These are phyloP conservation scores for Maudiozyma serrabonitensis DNA, from an alignment of 805 yeast species.

Conservation along the genomic window DNA sequence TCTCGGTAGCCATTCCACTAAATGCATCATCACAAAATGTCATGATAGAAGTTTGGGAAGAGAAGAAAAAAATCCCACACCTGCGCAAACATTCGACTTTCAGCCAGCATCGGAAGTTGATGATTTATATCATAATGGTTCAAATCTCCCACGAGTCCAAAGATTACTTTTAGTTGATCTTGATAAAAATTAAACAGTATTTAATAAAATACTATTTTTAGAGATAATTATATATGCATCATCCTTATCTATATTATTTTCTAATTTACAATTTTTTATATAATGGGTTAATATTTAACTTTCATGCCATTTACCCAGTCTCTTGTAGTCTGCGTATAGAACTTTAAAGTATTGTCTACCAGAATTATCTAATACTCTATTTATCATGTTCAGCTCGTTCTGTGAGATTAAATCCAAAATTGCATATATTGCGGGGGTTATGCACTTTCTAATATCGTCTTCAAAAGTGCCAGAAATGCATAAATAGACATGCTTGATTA, in stretches of 20 bases:
- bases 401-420: slow-evolving; percentile 62
- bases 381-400: slow-evolving; percentile 53
- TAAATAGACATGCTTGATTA: slow-evolving; percentile 48
- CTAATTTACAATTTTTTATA: not conserved
- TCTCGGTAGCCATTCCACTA: too few relatives aligned
- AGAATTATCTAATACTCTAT: slow-evolving; percentile 54
- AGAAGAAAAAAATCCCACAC: too few relatives aligned
- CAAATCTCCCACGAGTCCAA: too few relatives aligned
- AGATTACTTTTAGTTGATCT: too few relatives aligned
- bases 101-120: too few relatives aligned
- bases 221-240: not conserved
- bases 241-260: not conserved
- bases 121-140: too few relatives aligned
- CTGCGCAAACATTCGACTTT: too few relatives aligned
- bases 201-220: not conserved
- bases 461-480: slow-evolving; percentile 43
- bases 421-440: slow-evolving; percentile 49
- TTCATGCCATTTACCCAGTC: slow-evolving; percentile 75
- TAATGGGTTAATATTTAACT: slow-evolving; percentile 22
- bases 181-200: too few relatives aligned
- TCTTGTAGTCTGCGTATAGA: slow-evolving; percentile 63
- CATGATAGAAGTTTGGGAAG: too few relatives aligned
- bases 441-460: slow-evolving; percentile 35
- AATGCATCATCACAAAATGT: too few relatives aligned
- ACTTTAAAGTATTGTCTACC: slow-evolving; percentile 60